A percentile compares a stretch with the other conserved stretches of the same genome.
Conservation (phyloP, 805 yeast genomes). For the Yarrowia sp. region DNA sequence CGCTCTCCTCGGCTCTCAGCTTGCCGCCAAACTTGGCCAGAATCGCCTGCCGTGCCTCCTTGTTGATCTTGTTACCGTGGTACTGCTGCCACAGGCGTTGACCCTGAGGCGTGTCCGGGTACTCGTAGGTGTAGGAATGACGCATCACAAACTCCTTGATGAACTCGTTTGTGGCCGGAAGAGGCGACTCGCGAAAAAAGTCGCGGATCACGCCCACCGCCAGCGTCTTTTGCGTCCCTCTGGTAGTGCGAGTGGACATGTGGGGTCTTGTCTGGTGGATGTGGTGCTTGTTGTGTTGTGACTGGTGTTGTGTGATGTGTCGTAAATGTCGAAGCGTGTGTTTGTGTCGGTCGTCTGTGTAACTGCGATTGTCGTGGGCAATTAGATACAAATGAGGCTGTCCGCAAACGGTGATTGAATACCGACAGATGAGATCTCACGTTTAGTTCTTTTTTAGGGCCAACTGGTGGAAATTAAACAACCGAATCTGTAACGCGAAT, state of each 20-base stretch:
- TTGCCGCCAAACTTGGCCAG: conserved; percentile 25
- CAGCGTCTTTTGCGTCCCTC: conserved; percentile 13
- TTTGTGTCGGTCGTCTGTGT: not conserved
- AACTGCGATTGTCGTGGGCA: too few relatives aligned
- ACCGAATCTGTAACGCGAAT: conserved; percentile 35
- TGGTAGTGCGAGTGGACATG: conserved; percentile 3
- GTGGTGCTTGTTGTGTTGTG: not conserved
- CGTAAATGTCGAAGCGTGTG: not conserved
- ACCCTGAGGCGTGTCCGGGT: conserved; percentile 32
- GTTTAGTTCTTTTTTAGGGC: too few relatives aligned
- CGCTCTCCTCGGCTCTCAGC: too few relatives aligned
- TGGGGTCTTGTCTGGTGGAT: not conserved
- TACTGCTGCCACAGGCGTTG: conserved; percentile 26
- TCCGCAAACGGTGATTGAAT: too few relatives aligned
- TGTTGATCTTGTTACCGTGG: conserved; percentile 30
- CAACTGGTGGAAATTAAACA: conserved; percentile 23
- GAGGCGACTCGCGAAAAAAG: conserved; percentile 11
- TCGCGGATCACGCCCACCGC: conserved; percentile 27
- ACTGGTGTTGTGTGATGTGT: not conserved
- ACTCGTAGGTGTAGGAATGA: conserved; percentile 29
- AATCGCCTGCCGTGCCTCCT: conserved; percentile 26
- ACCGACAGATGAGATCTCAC: too few relatives aligned
- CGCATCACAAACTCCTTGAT: conserved; percentile 29
- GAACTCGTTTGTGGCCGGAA: conserved; percentile 22
- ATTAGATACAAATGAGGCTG: too few relatives aligned